Base-by-base conservation (phyloP, 768 basidiomycete genomes). In the Amanita pseudoporphyria region DNA sequence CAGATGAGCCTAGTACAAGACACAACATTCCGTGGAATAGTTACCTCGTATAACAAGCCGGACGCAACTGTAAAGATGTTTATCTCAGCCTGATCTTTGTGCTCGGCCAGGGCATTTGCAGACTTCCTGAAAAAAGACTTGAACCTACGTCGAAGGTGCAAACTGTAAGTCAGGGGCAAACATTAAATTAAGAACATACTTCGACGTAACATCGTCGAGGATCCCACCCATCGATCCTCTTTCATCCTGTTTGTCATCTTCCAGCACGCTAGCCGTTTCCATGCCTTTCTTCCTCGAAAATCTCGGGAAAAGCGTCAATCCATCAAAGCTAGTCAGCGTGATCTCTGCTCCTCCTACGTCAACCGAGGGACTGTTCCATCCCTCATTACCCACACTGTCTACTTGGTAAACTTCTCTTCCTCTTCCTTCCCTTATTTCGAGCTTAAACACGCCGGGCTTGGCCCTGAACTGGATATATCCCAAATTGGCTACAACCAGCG, bases 51-150 rank as follows among this genome's bases (percentile, higher is more conserved):
- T 2, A 99, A 72, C 45, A 95, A 67, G 0, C 96, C 96, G 1
- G 96, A 98, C 6, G 96, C 96, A 14, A 99, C 95, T 0, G 96
- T 99, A 67, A 99, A 98, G 55, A 99, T 95, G 59, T 99, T 98
- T 67, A 98, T 96, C 28, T 96, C 90, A 6, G 95, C 93, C 56
- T 89, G 85, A 32, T 61, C 62, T 40, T 69, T 67, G 6, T 52
- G 55, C 36, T 58, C 32, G 3, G 60, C 47, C 1, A 64, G 44
- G 24, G 57, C 62, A 32, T 56, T 48, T 13, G 56, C 57, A 2
- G 52, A 53, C n/a, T 66, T 56, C 44, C 60, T 66, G 59, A 76
- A 75, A 21, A 79, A 54, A 9, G 73, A 76, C 52, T 67, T 64
- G 48, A 82, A 51, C 31, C 76, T 79, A 16, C 14, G 45, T 38